phyloP scores from a whole-genome alignment of 768 basidiomycete species.

The Tephrocybe rancida region DNA sequence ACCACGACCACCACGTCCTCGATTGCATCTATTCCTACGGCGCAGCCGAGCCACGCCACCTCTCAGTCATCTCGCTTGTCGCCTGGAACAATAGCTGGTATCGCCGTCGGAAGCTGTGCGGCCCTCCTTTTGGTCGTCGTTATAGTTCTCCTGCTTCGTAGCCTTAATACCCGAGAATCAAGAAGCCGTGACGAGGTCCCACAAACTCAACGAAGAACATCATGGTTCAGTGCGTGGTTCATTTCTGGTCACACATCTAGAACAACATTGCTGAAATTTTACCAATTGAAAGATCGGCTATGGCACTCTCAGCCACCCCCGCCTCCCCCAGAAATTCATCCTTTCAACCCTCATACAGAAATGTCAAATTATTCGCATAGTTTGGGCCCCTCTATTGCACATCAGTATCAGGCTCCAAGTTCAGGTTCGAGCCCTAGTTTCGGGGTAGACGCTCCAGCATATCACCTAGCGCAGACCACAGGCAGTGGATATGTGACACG shows the following conservation, averaged over 20 bases:
- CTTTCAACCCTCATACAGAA: neutral
- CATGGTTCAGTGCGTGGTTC: neutral
- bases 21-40: neutral
- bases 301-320: neutral
- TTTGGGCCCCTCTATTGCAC: neutral
- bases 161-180: neutral
- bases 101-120: constrained; percentile 4
- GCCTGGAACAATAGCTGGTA: constrained; percentile 6
- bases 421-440: neutral
- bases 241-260: neutral
- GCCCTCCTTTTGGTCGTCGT: constrained; percentile 4
- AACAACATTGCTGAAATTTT: too few species aligned
- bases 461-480: too few species aligned
- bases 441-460: neutral
- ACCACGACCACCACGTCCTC: neutral
- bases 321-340: neutral
- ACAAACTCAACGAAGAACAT: neutral
- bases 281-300: neutral
- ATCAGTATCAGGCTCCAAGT: neutral
- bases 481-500: neutral
- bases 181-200: neutral
- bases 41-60: neutral
- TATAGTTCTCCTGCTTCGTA: constrained; percentile 1
- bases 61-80: neutral
- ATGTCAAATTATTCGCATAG: neutral